Percentiles rank a stretch among this genome's conserved stretches.
Evolutionary conservation across 202 grass and related monocot species (phyloP).

Genomic region (Hordeum pubiflorum): DNA sequence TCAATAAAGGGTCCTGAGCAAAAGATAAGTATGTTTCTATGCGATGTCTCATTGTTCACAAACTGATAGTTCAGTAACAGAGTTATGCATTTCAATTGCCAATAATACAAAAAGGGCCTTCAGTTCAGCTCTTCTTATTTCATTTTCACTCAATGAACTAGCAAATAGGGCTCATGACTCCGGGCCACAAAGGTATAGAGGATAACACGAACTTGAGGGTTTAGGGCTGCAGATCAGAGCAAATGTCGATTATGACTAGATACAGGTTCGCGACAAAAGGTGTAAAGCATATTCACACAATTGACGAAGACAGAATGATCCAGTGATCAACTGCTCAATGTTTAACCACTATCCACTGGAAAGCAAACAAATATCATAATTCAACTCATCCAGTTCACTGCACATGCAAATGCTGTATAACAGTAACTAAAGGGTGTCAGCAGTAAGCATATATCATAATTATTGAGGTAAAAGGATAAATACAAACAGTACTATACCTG

Average conservation of each 20-base stretch:
- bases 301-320: background rate
- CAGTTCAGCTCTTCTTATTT: background rate
- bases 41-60: background rate
- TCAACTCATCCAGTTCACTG: background rate
- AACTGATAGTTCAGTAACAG: background rate
- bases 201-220: background rate
- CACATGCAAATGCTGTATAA: background rate
- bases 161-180: background rate
- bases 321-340: background rate
- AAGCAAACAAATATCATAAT: slow-evolving; percentile 4
- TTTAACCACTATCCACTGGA: background rate
- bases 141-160: background rate
- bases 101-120: background rate
- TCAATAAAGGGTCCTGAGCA: background rate
- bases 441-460: background rate
- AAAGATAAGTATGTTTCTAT: background rate
- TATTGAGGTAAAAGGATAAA: background rate
- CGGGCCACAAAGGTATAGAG: background rate
- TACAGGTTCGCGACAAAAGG: background rate
- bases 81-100: background rate
- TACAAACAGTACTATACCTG: slow-evolving; percentile 45
- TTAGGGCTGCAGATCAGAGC: background rate
- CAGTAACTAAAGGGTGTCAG: background rate
- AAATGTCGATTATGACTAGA: slow-evolving; percentile 1
- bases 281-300: background rate